Evolutionary conservation across 805 yeast genomes (phyloP), one percentile per base, ranked within the genome.

Genomic region (Kuraishia molischiana): DNA sequence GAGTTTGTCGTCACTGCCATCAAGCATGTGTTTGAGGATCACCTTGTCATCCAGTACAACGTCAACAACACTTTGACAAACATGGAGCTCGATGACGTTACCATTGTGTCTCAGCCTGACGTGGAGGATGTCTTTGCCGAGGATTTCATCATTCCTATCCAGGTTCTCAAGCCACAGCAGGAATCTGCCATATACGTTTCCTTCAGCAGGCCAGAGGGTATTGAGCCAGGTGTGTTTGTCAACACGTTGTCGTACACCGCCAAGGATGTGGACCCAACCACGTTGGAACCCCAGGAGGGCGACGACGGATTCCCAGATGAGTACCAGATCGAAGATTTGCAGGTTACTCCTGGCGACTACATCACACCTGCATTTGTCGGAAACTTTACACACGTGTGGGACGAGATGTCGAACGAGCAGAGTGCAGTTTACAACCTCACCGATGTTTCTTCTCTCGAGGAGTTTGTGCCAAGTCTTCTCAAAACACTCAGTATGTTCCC

Each of bases 291-390:
- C 36, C 80, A 73, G 34, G 77, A 72, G 35, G 80, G 66, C 38
- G 85, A 77, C 34, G 94, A 82, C 46, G 97, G 96, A 14, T 85
- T 80, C 70, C 83, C 82, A 46, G 97, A 92, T 59, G 95, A 89
- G 60, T 92, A 90, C 61, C 92, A 81, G 56, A 74, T 92, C 46
- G 97, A 86, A 59, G 82, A 80, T 41, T 66, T 87, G 51, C 77
- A 74, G 41, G 56, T 90, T 39, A 61, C 62, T 5, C 77, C 92
- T 8, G 95, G 95, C 28, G 97, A 87, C 56, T 90, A 78, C 60
- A 68, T 86, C 41, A 61, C 66, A 38, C 95, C 95, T 37, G 67
- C 86, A 19, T 85, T 75, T 56, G 74, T 80, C 44, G 85, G 92
- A 32, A 75, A 79, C 60, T 87, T 87, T 56, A 74, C 80, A 5